Conservation (phyloP, 495 filamentous ascomycete species). For the Aspergillus asperescens region DNA sequence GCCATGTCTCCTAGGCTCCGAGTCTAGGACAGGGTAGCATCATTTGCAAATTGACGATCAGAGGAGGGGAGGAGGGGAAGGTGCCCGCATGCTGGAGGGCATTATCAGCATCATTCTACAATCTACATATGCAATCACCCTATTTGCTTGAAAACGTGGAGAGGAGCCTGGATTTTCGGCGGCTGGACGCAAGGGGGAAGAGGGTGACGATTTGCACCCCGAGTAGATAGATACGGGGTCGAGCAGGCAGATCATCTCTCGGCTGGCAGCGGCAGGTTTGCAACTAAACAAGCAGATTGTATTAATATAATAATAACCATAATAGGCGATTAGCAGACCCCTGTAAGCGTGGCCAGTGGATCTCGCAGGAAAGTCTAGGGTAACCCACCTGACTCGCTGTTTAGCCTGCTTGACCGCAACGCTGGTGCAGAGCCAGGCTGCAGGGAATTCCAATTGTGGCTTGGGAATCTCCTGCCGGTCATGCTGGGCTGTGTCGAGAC, state of each 20-base stretch:
- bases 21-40: no score
- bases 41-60: no score
- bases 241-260: slow-evolving; percentile 1
- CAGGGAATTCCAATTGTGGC: no score
- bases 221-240: no score
- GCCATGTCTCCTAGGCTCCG: no score
- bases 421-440: not conserved
- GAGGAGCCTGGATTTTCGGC: not conserved
- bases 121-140: not conserved
- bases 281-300: no score
- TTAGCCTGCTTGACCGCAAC: no score
- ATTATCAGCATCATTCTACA: slow-evolving; percentile 10
- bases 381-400: not conserved
- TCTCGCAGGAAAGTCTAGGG: not conserved
- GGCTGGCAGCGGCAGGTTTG: slow-evolving; percentile 1
- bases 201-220: not conserved
- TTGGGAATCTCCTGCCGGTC: no score
- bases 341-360: not conserved
- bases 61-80: not conserved
- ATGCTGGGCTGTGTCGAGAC: not conserved
- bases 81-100: not conserved
- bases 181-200: slow-evolving; percentile 13
- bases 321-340: slow-evolving; percentile 1
- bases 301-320: no score
- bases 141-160: slow-evolving; percentile 13